phyloP scores from a whole-genome alignment of 1,284 basidiomycete species.

The Fomitopsis palustris region DNA sequence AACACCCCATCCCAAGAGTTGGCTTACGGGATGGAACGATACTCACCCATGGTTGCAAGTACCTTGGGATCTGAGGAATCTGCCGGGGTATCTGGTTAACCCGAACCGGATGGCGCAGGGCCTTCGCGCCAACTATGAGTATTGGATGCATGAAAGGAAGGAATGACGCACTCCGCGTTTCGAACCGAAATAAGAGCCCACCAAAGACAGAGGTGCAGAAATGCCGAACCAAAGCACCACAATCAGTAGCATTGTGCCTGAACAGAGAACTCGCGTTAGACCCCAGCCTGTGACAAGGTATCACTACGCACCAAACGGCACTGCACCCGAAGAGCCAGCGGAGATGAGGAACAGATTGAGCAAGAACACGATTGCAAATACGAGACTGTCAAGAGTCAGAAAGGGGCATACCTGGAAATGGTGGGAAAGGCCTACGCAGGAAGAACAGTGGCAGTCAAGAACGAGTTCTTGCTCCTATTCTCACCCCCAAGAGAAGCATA shows the following conservation, averaged over 20 bases:
- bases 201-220: conserved; percentile 78
- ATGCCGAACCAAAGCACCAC: conserved; percentile 95
- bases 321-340: conserved; percentile 89
- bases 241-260: conserved; percentile 86
- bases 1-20: conserved; percentile 1
- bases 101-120: conserved; percentile 76
- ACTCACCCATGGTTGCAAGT: conserved; percentile 74
- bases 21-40: conserved; percentile 6
- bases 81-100: conserved; percentile 93
- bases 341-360: conserved; percentile 86
- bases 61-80: conserved; percentile 84
- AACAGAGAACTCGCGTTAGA: not conserved
- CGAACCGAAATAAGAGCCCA: conserved; percentile 78
- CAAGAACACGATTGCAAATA: conserved; percentile 82
- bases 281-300: not conserved
- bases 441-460: conserved; percentile 85
- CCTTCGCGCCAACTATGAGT: conserved; percentile 35
- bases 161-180: conserved; percentile 73
- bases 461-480: conserved; percentile 79
- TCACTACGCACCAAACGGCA: conserved; percentile 74
- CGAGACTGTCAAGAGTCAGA: conserved; percentile 42
- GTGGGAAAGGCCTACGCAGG: conserved; percentile 62
- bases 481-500: conserved; percentile 84
- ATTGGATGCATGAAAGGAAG: not conserved
- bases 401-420: not conserved